Evolutionary conservation across 768 basidiomycete genomes (phyloP).

Genomic region (Podaxis mareebaensis): DNA sequence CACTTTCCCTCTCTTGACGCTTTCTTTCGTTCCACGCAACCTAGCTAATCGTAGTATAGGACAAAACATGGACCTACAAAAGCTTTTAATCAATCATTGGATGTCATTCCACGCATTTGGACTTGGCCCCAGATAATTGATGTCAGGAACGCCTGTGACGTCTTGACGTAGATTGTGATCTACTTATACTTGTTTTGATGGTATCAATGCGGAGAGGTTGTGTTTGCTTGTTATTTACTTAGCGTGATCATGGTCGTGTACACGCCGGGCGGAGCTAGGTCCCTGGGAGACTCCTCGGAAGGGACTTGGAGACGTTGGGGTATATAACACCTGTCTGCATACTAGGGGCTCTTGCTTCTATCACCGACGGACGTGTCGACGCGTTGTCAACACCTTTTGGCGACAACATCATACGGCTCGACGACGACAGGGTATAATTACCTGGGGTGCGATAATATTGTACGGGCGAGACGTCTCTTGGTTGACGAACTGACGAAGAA

Average conservation of each 20-base stretch:
- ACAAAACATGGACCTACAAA: background rate
- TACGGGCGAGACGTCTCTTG: too few species aligned
- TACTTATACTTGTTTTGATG: too few species aligned
- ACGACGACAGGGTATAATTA: background rate
- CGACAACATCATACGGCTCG: background rate
- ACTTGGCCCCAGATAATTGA: background rate
- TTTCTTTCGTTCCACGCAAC: background rate
- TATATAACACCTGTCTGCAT: background rate
- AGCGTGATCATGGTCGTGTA: background rate
- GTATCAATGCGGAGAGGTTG: background rate
- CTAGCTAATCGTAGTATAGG: background rate
- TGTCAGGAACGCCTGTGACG: background rate
- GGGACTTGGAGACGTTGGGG: background rate
- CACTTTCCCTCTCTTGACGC: background rate
- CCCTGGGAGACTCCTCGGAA: background rate
- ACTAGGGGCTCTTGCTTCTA: background rate
- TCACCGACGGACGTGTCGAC: background rate
- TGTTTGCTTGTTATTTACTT: background rate
- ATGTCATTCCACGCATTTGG: background rate
- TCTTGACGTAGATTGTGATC: too few species aligned
- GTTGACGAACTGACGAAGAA: too few species aligned
- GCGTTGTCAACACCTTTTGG: background rate
- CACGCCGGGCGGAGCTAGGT: background rate
- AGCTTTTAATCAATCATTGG: background rate
- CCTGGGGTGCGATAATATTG: background rate